Evolutionary conservation across 2,329 filamentous ascomycete species (phyloP), one percentile per base, ranked within the genome.

Genomic region (Thelonectria olida): DNA sequence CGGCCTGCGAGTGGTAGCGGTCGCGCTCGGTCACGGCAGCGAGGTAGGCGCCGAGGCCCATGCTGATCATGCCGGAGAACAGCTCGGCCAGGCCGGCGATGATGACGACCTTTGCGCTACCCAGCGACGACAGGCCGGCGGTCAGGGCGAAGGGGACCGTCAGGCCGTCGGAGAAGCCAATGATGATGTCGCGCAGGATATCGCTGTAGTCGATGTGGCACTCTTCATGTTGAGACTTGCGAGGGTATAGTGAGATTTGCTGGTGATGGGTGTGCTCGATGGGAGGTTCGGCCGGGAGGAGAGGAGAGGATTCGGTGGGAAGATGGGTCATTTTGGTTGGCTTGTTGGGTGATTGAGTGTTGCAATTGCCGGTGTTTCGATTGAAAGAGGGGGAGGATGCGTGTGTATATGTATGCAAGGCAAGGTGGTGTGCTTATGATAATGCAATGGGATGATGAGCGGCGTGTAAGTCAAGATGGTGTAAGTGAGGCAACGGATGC

Each of bases 101-200:
- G 60, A 95, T 86, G 65, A 91, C 88, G 4, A 90, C 84, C 49
- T 82, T 84, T 28, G 87, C 88, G 72, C 86, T 82, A n/a, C 88
- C 88, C 45, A 91, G 79, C 51, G 84, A 84, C 2, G 87, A 89
- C 2, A 94, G 81, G 13, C 91, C 91, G 0, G 92, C 91, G 0
- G 90, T 93, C 36, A 94, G 81, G 15, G 91, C 91, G 68, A 94
- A 94, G 0, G 91, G 91, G 0, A 94, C 91, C 0, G 91, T 94
- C 67, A 94, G 82, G 15, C 91, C 91, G 72, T 94, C 91, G 1
- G 91, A 89, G 68, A 93, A 88, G 54, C 91, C 91, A 67, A 94
- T 89, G 61, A 91, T 92, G 64, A 88, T 83, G 75, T 92, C 88
- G 45, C 85, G 82, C 15, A 89, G 76, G 53, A 87, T 71, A 57